Evolutionary conservation across 2,329 filamentous ascomycete genomes (phyloP), one percentile per base, ranked within the genome.

Genomic region (Neofusicoccum sp.): DNA sequence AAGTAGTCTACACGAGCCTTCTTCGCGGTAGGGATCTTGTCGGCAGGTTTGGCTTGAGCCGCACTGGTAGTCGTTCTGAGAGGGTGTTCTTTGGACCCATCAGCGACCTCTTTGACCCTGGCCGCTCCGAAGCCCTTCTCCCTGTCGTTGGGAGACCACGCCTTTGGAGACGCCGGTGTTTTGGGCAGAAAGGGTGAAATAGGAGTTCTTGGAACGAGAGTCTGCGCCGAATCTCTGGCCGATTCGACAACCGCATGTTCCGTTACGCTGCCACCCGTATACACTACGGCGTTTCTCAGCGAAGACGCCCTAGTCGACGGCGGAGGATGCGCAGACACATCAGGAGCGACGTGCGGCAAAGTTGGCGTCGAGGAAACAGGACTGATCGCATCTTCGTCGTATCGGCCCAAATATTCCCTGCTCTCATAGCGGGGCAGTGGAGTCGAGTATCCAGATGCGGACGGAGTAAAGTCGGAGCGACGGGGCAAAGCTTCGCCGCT

Each of bases 1-100:
- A 83, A 71, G 67, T 82, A 78, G 65, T 82, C 80, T 44, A 82
- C 75, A 37, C 80, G 75, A 28, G 71, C 69, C 41, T 69, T 72
- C 16, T 56, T 44, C 29, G 56, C 49, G 8, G 43, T 62, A 9
- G 60, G 63, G 9, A 56, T 22, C 28, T 56, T 64, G 28, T 58
- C 44, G 12, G 31, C 34, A n/a, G 41, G n/a, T 14, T 37, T 41
- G 16, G 45, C 34, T 1, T 44, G 29, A 12, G 37, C 34, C 11
- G 62, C 62, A 34, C 29, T 48, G 7, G 48, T 48, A 8, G 62
- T 43, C 3, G 56, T 41, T 22, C 33, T 50, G 12, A 63, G 47
- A 6, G 61, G 61, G 16, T 63, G 61, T 28, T 63, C 44, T 22
- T 44, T 59, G 29, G 44, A 28, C n/a, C 59, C 61, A 6, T 56